A percentile compares a stretch with the other conserved stretches of the same genome.
phyloP scores from a whole-genome alignment of 169 alveolate species.

The Plasmodium relictum region DNA sequence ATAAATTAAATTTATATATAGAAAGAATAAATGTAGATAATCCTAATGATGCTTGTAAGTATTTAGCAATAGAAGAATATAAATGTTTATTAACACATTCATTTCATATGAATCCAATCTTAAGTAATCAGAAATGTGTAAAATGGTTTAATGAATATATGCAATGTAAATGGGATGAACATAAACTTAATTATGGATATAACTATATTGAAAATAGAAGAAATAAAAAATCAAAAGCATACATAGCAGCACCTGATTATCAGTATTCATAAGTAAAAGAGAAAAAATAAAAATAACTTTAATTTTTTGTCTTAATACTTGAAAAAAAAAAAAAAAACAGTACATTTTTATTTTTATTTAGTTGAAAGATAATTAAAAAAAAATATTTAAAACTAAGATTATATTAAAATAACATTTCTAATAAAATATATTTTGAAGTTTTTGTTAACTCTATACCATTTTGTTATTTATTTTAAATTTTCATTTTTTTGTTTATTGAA shows the following conservation, averaged over 20 bases:
- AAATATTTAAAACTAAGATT: too few relatives aligned
- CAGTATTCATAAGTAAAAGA: slow-evolving; percentile 84
- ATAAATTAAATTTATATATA: slow-evolving; percentile 78
- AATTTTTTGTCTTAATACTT: too few relatives aligned
- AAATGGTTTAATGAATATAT: slow-evolving; percentile 92
- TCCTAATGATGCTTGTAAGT: slow-evolving; percentile 89
- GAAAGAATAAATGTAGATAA: slow-evolving; percentile 85
- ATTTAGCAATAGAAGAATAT: slow-evolving; percentile 86
- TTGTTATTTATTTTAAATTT: too few relatives aligned
- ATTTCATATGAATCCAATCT: slow-evolving; percentile 81
- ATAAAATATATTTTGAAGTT: too few relatives aligned
- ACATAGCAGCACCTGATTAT: slow-evolving; percentile 91
- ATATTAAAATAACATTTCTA: too few relatives aligned
- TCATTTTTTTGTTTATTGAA: too few relatives aligned
- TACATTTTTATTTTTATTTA: too few relatives aligned
- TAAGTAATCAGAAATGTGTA: slow-evolving; percentile 89
- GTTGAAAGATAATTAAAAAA: too few relatives aligned
- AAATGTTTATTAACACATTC: slow-evolving; percentile 84
- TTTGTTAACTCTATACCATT: too few relatives aligned
- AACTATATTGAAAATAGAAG: slow-evolving; percentile 86
- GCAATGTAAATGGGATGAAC: slow-evolving; percentile 93
- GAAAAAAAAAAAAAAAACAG: too few relatives aligned
- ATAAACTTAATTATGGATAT: slow-evolving; percentile 88
- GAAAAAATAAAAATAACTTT: neutral
- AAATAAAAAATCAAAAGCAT: slow-evolving; percentile 89